Conservation (phyloP, 306 rosid species). For the Trichosanthes truncata region DNA sequence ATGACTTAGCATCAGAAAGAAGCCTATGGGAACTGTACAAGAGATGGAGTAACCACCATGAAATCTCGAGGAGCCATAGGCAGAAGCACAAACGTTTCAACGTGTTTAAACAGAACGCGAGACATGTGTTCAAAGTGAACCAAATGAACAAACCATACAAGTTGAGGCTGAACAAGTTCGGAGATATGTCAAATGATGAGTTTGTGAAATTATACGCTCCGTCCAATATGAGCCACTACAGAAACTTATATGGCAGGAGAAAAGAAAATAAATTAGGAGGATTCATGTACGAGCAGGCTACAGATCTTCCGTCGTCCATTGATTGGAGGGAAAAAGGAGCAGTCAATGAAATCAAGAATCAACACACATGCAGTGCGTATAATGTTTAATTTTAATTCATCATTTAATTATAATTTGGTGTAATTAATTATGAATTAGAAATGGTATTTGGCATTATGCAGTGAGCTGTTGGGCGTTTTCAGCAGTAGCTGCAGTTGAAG, state of each 20-base stretch:
- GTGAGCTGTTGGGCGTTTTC: conserved; percentile 52
- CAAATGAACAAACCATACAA: conserved; percentile 36
- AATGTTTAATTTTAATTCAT: too few relatives aligned
- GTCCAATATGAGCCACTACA: conserved; percentile 21
- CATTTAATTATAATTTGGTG: too few relatives aligned
- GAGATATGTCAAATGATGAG: conserved; percentile 31
- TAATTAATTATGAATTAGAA: too few relatives aligned
- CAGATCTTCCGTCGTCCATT: conserved; percentile 16
- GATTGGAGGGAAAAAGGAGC: conserved; percentile 46
- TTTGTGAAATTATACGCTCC: conserved; percentile 18
- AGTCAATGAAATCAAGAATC: conserved; percentile 24
- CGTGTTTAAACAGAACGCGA: conserved; percentile 33
- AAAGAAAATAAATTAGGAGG: background rate
- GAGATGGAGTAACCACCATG: conserved; percentile 38
- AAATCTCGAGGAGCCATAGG: conserved; percentile 12
- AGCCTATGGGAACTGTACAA: conserved; percentile 22
- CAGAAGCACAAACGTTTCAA: conserved; percentile 34
- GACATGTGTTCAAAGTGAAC: conserved; percentile 29
- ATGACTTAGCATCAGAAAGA: conserved; percentile 28
- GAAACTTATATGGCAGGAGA: conserved; percentile 2
- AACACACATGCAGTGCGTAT: too few relatives aligned
- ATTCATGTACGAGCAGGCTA: conserved; percentile 15
- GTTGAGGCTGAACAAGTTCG: conserved; percentile 35
- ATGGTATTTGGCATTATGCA: background rate
- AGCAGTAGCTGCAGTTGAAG: conserved; percentile 32